Conservation (phyloP, 495 filamentous ascomycete species). For the Articulospora tetracladia region DNA sequence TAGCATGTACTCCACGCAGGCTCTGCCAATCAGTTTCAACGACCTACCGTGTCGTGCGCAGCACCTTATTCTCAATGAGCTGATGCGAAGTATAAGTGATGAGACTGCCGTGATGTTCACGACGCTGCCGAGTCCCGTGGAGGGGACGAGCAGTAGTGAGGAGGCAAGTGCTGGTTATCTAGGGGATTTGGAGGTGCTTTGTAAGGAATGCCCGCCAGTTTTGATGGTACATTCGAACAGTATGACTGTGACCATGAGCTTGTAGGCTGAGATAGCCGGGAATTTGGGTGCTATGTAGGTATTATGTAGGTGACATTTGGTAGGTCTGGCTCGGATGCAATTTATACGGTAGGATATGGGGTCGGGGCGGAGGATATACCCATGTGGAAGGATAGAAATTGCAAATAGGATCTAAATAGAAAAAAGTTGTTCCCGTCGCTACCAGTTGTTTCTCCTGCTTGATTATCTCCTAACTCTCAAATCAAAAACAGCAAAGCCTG, state of each 20-base stretch:
- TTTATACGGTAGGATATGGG: too few relatives aligned
- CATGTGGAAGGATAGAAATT: too few relatives aligned
- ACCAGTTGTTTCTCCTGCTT: too few relatives aligned
- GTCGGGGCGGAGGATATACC: too few relatives aligned
- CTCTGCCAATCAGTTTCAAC: conserved; percentile 73
- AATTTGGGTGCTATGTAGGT: background rate
- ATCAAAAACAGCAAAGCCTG: too few relatives aligned
- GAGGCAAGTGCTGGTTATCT: conserved; percentile 68
- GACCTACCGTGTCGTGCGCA: conserved; percentile 79
- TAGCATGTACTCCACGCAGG: conserved; percentile 58
- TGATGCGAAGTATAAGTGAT: conserved; percentile 64
- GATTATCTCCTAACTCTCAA: too few relatives aligned
- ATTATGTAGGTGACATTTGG: background rate
- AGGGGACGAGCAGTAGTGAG: conserved; percentile 68
- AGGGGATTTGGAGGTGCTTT: conserved; percentile 71
- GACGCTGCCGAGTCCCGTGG: conserved; percentile 71
- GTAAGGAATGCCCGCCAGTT: conserved; percentile 62
- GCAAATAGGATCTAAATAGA: too few relatives aligned
- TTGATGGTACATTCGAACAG: conserved; percentile 84
- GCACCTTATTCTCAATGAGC: conserved; percentile 81
- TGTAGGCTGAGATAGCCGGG: too few relatives aligned
- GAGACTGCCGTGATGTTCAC: conserved; percentile 83
- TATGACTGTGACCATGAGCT: conserved; percentile 77
- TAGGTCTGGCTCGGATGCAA: background rate
- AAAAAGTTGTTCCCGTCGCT: too few relatives aligned